Percentiles rank a stretch among this genome's conserved stretches.
These are phyloP conservation scores for Elongisporangium senticosum DNA, from an alignment of 352 stramenopile species.

Conservation along the genomic window DNA sequence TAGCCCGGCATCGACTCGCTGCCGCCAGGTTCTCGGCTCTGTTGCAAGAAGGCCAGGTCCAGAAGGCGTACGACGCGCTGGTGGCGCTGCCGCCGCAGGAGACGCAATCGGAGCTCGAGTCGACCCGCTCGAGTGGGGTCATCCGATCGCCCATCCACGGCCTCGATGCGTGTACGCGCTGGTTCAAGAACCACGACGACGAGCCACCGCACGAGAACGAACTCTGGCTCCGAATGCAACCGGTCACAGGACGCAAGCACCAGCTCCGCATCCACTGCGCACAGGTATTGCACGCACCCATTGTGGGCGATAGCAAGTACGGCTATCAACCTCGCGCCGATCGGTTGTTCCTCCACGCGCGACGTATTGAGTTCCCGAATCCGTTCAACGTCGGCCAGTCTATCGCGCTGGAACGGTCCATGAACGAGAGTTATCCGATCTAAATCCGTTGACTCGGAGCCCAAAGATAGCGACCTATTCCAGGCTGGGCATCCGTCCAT, in stretches of 20 bases:
- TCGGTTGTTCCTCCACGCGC: constrained; percentile 52
- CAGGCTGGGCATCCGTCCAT: too few relatives aligned
- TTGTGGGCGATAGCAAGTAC: constrained; percentile 52
- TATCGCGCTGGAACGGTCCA: constrained; percentile 4
- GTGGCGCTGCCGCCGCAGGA: constrained; percentile 23
- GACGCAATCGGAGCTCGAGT: neutral
- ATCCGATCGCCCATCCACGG: constrained; percentile 22
- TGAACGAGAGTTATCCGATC: constrained; percentile 12
- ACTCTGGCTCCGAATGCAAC: constrained; percentile 49
- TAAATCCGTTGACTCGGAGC: neutral
- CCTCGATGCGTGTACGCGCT: constrained; percentile 36
- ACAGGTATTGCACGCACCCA: constrained; percentile 28
- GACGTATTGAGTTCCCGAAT: constrained; percentile 39
- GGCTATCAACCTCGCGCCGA: constrained; percentile 11
- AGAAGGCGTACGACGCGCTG: constrained; percentile 63
- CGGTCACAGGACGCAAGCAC: constrained; percentile 58
- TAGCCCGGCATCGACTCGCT: constrained; percentile 58
- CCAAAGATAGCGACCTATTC: constrained; percentile 2
- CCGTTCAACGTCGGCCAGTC: constrained; percentile 16
- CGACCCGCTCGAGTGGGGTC: neutral
- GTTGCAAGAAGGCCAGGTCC: constrained; percentile 25
- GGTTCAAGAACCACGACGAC: neutral
- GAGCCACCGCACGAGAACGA: constrained; percentile 12
- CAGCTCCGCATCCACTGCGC: constrained; percentile 63
- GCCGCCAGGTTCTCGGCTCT: constrained; percentile 54